phyloP scores from a whole-genome alignment of 495 filamentous ascomycete species.

The Aspergillus bridgeri region DNA sequence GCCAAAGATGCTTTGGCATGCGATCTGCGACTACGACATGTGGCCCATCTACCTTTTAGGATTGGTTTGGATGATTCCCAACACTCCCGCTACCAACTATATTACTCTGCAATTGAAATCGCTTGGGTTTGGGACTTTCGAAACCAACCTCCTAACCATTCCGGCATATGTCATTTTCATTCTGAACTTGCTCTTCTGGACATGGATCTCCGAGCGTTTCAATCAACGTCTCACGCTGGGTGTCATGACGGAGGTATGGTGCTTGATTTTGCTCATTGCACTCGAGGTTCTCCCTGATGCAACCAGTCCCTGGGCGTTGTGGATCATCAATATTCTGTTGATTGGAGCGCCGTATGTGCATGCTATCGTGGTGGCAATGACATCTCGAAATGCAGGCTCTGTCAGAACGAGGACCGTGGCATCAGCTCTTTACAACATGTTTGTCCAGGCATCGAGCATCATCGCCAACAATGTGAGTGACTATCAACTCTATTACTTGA shows the following conservation, averaged over 20 bases:
- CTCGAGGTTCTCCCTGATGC: constrained; percentile 38
- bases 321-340: constrained; percentile 48
- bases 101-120: constrained; percentile 58
- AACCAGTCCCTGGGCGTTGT: constrained; percentile 50
- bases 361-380: constrained; percentile 65
- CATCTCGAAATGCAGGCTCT: constrained; percentile 62
- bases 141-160: constrained; percentile 67
- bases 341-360: constrained; percentile 62
- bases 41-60: constrained; percentile 69
- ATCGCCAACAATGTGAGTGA: constrained; percentile 56
- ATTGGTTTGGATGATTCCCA: constrained; percentile 54
- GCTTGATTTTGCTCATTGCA: constrained; percentile 50
- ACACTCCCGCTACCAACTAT: constrained; percentile 50
- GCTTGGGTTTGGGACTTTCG: constrained; percentile 63
- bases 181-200: constrained; percentile 42
- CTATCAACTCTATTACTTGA: neutral
- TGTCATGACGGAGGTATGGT: constrained; percentile 53
- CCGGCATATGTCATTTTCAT: constrained; percentile 53
- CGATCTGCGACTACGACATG: constrained; percentile 64
- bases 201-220: constrained; percentile 52
- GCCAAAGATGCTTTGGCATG: constrained; percentile 52
- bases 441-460: constrained; percentile 62
- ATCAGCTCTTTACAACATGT: constrained; percentile 70
- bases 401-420: constrained; percentile 65
- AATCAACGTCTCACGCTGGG: constrained; percentile 53